A percentile compares a stretch with the other conserved stretches of the same genome.
These are phyloP conservation scores for Talaromyces amestolkiae DNA, from an alignment of 2,329 filamentous ascomycete species.

Conservation along the genomic window DNA sequence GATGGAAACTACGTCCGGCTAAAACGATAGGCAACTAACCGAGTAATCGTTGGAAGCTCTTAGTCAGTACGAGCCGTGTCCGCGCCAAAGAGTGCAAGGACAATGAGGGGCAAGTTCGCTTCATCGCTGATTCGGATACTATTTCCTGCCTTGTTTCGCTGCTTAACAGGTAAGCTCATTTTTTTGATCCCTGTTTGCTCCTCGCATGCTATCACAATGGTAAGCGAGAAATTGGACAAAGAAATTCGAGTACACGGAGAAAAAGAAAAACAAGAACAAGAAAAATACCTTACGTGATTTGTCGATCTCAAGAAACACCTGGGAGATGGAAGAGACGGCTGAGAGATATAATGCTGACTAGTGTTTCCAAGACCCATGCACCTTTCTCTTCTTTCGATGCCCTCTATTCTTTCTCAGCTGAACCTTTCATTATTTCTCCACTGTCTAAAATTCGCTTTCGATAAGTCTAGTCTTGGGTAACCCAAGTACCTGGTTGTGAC, in stretches of 20 bases:
- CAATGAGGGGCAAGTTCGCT: constrained; percentile 10
- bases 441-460: constrained; percentile 1
- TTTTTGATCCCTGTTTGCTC: neutral
- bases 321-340: neutral
- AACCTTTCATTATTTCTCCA: neutral
- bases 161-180: constrained; percentile 1
- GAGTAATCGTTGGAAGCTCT: neutral
- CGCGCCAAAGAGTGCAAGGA: neutral
- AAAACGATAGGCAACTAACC: neutral
- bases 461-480: neutral
- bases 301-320: neutral
- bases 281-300: neutral
- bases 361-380: neutral
- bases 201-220: constrained; percentile 2
- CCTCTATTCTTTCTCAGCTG: neutral
- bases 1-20: constrained; percentile 11
- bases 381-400: neutral
- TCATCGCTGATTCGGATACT: neutral
- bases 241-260: constrained; percentile 10
- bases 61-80: neutral
- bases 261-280: neutral
- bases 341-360: constrained; percentile 6
- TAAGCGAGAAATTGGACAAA: constrained; percentile 10
- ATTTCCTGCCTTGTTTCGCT: constrained; percentile 7
- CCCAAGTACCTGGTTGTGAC: neutral